These are phyloP conservation scores for Starmera caribaea DNA, from an alignment of 805 yeast species.

Conservation along the genomic window DNA sequence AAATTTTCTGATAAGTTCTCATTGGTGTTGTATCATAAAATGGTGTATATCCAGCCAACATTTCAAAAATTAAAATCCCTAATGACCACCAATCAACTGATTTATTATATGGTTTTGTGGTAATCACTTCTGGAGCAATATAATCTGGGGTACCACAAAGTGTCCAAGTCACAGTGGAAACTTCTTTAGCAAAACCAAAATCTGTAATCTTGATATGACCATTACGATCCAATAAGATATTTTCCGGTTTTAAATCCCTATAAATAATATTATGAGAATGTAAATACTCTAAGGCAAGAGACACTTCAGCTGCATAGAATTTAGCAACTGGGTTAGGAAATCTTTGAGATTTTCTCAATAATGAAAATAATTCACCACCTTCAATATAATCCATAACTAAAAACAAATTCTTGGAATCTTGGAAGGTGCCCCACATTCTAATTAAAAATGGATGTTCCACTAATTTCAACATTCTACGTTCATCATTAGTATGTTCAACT, in stretches of 20 bases:
- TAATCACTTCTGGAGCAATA: slow-evolving; percentile 92
- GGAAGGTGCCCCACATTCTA: slow-evolving; percentile 96
- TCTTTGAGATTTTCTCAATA: slow-evolving; percentile 78
- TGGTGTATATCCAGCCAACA: slow-evolving; percentile 94
- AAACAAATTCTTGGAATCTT: slow-evolving; percentile 49
- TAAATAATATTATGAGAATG: slow-evolving; percentile 81
- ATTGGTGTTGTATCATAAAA: slow-evolving; percentile 88
- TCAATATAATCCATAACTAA: slow-evolving; percentile 96
- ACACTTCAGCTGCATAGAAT: slow-evolving; percentile 90
- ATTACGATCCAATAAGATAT: slow-evolving; percentile 74
- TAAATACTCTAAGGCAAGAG: slow-evolving; percentile 75
- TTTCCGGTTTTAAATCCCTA: slow-evolving; percentile 90
- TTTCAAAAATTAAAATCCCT: slow-evolving; percentile 85
- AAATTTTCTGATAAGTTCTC: slow-evolving; percentile 89
- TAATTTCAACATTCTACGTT: slow-evolving; percentile 75
- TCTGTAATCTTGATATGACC: slow-evolving; percentile 92
- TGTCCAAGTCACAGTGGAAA: slow-evolving; percentile 85
- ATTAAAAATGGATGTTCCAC: slow-evolving; percentile 88
- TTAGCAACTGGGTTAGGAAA: slow-evolving; percentile 96
- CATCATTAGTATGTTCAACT: slow-evolving; percentile 94
- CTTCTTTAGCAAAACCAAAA: slow-evolving; percentile 93
- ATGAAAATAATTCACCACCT: slow-evolving; percentile 87
- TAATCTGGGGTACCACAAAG: slow-evolving; percentile 94
- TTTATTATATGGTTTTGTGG: slow-evolving; percentile 89
- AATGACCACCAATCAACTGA: slow-evolving; percentile 98